Percentiles rank a stretch among this genome's conserved stretches.
Conservation (phyloP, 352 stramenopile species). For the Phytophthora sp. region DNA sequence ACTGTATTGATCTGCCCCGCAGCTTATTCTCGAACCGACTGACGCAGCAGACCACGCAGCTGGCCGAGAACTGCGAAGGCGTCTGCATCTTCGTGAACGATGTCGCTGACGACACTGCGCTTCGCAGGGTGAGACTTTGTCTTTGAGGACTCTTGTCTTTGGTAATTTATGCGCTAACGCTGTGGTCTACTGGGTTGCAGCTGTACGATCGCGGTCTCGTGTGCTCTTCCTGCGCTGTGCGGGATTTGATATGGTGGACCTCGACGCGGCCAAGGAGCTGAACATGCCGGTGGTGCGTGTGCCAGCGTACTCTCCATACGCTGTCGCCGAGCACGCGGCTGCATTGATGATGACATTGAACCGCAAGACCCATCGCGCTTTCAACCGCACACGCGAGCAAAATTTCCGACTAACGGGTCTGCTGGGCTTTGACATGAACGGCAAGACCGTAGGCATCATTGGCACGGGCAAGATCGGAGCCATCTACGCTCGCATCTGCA, state of each 20-base stretch:
- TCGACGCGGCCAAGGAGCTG: constrained; percentile 63
- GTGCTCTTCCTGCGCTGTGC: constrained; percentile 77
- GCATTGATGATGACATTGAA: constrained; percentile 86
- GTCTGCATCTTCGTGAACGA: constrained; percentile 89
- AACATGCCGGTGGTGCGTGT: constrained; percentile 67
- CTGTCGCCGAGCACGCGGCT: constrained; percentile 80
- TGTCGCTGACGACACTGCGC: constrained; percentile 52
- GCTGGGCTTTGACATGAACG: constrained; percentile 69
- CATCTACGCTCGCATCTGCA: constrained; percentile 55
- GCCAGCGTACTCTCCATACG: constrained; percentile 79
- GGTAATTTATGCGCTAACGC: background rate
- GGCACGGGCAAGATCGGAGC: constrained; percentile 65
- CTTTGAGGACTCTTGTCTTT: background rate
- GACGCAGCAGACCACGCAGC: constrained; percentile 50
- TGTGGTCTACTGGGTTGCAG: background rate
- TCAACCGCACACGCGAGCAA: constrained; percentile 74
- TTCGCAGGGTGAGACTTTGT: constrained; percentile 46
- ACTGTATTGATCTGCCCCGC: background rate
- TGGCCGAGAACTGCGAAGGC: constrained; percentile 59
- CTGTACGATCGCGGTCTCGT: constrained; percentile 51
- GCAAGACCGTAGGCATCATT: constrained; percentile 76
- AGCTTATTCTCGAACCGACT: constrained; percentile 71
- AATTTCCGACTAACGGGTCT: constrained; percentile 75
- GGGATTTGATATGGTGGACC: constrained; percentile 82
- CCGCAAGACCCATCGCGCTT: constrained; percentile 76